Evolutionary conservation across 306 rosid genomes (phyloP), one percentile per base, ranked within the genome.

Genomic region (Hylodesmum podocarpum): DNA sequence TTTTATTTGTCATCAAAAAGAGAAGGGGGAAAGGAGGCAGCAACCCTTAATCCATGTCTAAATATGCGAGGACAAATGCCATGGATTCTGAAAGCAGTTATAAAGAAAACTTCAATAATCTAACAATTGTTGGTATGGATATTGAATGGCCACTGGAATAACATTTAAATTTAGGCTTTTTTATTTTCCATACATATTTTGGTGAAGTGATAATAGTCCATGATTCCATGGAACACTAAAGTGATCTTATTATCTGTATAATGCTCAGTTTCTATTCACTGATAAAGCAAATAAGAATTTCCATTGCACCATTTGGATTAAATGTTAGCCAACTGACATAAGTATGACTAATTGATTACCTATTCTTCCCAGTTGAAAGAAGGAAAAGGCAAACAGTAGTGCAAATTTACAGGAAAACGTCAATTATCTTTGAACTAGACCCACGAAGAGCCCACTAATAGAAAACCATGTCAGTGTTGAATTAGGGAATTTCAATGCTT

Each of bases 161-260:
- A 66, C 33, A 66, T 54, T 11, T 10, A 62, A 73, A 62, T 75
- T 21, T 77, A 22, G 18, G n/a, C n/a, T 67, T 37, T 66, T 40
- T 19, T 3, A 54, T 37, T 66, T 40, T 19, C 1, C 46, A 8
- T 1, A 10, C 46, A 29, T 4, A 19, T 37, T 29, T 66, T 10
- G 11, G 8, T 6, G 14, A 5, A 3, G 4, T 34, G 16, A 36
- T 24, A 53, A 51, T 9, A 51, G 29, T 24, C 18, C 14, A 6
- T 8, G 25, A 59, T 8, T 31, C 39, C 27, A 25, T 24, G 58
- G 36, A 66, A 66, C 55, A 40, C 46, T 77, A 27, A 29, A 4
- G n/a, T 25, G 19, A 27, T 29, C 39, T 18, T 47, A 34, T 24
- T 44, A 61, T 47, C 51, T 64, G 27, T 21, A 67, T 31, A 53